Percentiles rank a stretch among this genome's conserved stretches.
Evolutionary conservation across 108 stramenopile genomes (phyloP).

Genomic region (Pseudonitzschia multistriata): DNA sequence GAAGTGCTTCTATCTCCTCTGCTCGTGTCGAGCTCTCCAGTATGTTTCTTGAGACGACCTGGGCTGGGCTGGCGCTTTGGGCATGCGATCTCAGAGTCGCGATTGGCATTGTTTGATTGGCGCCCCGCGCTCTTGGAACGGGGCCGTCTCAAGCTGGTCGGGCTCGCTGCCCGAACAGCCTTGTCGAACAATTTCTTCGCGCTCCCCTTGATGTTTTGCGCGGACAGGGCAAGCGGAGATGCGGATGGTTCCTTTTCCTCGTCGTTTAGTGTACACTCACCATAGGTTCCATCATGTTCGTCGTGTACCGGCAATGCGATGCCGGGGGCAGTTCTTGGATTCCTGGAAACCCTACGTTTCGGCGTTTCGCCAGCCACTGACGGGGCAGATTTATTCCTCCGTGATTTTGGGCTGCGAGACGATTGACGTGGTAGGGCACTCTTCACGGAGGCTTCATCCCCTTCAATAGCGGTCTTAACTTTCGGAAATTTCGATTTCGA

Average conservation of each 20-base stretch:
- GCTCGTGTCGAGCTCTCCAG: background rate
- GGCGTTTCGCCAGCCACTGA: background rate
- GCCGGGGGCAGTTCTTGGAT: background rate
- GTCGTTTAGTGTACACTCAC: slow-evolving; percentile 8
- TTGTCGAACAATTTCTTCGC: slow-evolving; percentile 1
- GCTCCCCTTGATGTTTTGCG: background rate
- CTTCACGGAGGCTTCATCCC: too few relatives aligned
- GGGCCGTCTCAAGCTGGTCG: background rate
- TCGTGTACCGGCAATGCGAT: background rate
- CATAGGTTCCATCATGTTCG: background rate
- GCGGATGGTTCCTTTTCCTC: background rate
- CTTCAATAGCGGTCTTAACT: too few relatives aligned
- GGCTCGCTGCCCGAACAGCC: slow-evolving; percentile 1
- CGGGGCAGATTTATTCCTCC: background rate
- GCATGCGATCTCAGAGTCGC: background rate
- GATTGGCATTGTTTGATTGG: background rate
- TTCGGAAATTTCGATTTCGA: too few relatives aligned
- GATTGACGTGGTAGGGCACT: background rate
- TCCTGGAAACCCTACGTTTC: background rate
- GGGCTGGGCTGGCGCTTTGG: background rate
- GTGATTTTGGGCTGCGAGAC: background rate
- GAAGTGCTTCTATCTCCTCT: background rate
- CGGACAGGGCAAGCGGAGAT: background rate
- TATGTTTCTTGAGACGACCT: background rate
- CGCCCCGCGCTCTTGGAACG: slow-evolving; percentile 1